Evolutionary conservation across 805 yeast genomes (phyloP), one percentile per base, ranked within the genome.

Genomic region (Yarrowia sp.): DNA sequence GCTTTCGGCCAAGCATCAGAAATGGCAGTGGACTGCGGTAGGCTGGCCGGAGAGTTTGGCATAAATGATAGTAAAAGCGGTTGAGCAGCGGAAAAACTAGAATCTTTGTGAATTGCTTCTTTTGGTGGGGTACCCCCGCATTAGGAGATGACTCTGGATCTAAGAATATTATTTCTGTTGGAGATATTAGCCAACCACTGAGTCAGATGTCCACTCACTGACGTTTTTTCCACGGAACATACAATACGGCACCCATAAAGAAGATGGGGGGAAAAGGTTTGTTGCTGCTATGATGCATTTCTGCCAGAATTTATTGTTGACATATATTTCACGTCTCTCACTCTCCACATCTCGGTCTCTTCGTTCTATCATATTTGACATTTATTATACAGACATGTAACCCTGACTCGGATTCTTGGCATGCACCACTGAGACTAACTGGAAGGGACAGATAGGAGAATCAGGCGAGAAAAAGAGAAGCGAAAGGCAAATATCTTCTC

Each of bases 401-500:
- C 63, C 48, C 48, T 56, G 63, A 56, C 63, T 42, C 63, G 63
- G 63, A 41, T 40, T 56, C 63, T 56, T 56, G 63, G 63, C 63
- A 56, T 42, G 63, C 46, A 56, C 63, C 38, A 32, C 48, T 56
- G 63, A 56, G 45, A 53, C 59, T 53, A 56, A 26, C 22, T 10
- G n/a, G 14, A 7, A 48, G 10, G 19, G 22, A n/a, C 19, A 56
- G 63, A 56, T 56, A 41, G 63, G 38, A 42, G 35, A 55, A 40
- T 19, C 59, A 53, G 45, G 42, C 3, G 59, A 36, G 32, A 36
- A n/a, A 40, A 11, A 8, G 12, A 12, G 7, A 14, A 3, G 9
- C 5, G 12, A 52, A 10, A 32, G n/a, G n/a, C 8, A 40, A 22
- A 15, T 19, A 35, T 12, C n/a, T 32, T 8, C 11, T 5, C 35